Percentiles rank a stretch among this genome's conserved stretches.
phyloP scores from a whole-genome alignment of 2,329 filamentous ascomycete species.

The Diaporthe longicolla region DNA sequence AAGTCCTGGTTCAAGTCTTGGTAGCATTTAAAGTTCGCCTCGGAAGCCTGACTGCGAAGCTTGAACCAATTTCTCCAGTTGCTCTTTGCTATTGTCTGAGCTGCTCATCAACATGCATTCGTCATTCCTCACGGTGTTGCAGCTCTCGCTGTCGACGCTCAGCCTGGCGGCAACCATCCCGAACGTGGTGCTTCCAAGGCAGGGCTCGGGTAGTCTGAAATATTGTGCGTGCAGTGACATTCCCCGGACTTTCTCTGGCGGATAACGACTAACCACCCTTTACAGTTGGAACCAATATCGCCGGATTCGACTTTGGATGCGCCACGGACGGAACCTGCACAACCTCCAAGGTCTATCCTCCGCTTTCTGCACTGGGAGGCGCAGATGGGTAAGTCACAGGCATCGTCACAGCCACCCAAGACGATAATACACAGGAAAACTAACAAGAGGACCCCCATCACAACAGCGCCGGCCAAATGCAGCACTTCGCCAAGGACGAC shows the following conservation, averaged over 20 bases:
- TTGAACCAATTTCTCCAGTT: not conserved
- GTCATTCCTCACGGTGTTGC: not conserved
- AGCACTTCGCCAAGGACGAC: constrained; percentile 68
- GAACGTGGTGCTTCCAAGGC: constrained; percentile 13
- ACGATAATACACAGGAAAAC: constrained; percentile 40
- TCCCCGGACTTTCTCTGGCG: not conserved
- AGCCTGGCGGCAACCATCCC: constrained; percentile 34
- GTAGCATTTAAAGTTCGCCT: no score
- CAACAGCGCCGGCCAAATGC: constrained; percentile 61
- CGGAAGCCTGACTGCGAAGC: no score
- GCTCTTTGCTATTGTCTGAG: not conserved
- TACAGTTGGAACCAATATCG: constrained; percentile 57
- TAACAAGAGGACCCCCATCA: not conserved
- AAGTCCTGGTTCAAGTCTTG: not conserved
- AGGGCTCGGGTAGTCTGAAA: constrained; percentile 5
- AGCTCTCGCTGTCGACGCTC: constrained; percentile 20
- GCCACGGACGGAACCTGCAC: constrained; percentile 57
- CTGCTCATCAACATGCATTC: constrained; percentile 1
- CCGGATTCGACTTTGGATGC: constrained; percentile 64
- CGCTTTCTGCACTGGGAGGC: not conserved
- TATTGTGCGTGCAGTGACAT: not conserved
- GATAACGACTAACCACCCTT: not conserved
- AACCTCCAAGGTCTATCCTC: constrained; percentile 46
- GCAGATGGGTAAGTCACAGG: constrained; percentile 42
- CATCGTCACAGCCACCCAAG: no score